Evolutionary conservation across 768 basidiomycete species (phyloP), one percentile per base, ranked within the genome.

Genomic region (Amanita muscaria): DNA sequence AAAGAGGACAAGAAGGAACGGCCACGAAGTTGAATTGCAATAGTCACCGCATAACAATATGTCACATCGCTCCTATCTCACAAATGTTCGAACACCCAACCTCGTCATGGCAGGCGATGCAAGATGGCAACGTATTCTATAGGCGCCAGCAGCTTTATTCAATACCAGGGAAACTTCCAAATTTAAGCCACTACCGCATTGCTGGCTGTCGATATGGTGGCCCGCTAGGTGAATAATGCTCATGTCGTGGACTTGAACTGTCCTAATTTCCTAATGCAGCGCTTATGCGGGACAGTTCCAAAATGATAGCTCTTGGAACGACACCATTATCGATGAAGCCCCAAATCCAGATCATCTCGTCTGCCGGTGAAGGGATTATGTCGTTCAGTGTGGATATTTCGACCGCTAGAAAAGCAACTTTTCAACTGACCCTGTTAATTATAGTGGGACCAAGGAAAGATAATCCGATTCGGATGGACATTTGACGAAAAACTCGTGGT

Each of bases 391-490:
- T 88, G 74, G 68, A 76, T 80, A 52, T 67, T 62, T 59, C 31
- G 40, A 24, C 40, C 42, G 19, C 39, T 32, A 8, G 25, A 23
- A 10, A 46, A 36, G 23, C 35, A 47, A 25, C 52, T 43, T 27
- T 46, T 35, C 23, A 27, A 47, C 51, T 54, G 42, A 52, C 52
- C 46, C 47, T 30, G 36, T 52, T 19, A 29, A 6, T 47, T 51
- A 27, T 40, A 94, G 90, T 98, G 93, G 93, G 92, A 94, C 47
- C 83, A 90, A 56, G 77, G 79, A 44, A 84, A 76, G 54, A 81
- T 96, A 33, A 64, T 91, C 42, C 74, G 78, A 34, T 85, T 89
- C 53, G 88, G 88, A 16, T 90, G 88, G 88, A 85, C 85, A 0
- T 57, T 64, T n/a, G 80, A 88, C 54, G 89, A 93, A 58, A 73